Percentiles rank a stretch among this genome's conserved stretches.
Evolutionary conservation across 768 basidiomycete species (phyloP).

Genomic region (Rubroboletus satanas): DNA sequence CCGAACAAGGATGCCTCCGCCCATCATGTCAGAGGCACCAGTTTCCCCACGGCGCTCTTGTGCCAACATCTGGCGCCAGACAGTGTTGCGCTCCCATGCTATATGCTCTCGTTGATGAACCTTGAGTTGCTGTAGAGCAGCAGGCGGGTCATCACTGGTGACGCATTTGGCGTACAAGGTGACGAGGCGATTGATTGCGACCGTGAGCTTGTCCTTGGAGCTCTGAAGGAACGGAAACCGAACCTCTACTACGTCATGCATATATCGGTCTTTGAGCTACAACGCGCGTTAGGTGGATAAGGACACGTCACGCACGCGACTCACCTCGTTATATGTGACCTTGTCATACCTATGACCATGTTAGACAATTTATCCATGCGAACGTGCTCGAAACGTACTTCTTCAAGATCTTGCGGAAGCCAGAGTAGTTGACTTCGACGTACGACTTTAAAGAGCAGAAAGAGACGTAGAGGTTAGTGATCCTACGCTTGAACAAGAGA

Average conservation of each 20-base stretch:
- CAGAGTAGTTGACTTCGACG: slow-evolving; percentile 87
- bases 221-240: slow-evolving; percentile 63
- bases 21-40: slow-evolving; percentile 32
- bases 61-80: slow-evolving; percentile 95
- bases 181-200: slow-evolving; percentile 54
- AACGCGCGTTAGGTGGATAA: background rate
- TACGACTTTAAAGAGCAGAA: slow-evolving; percentile 78
- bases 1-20: slow-evolving; percentile 47
- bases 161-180: slow-evolving; percentile 84
- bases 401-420: slow-evolving; percentile 93
- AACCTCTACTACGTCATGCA: slow-evolving; percentile 65
- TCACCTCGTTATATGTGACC: slow-evolving; percentile 68
- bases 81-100: slow-evolving; percentile 96
- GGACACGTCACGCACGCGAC: background rate
- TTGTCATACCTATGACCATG: slow-evolving; percentile 78
- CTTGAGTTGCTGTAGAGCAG: slow-evolving; percentile 78
- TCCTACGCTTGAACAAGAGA: slow-evolving; percentile 83
- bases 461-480: slow-evolving; percentile 77
- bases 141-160: slow-evolving; percentile 59
- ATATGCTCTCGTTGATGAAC: slow-evolving; percentile 89
- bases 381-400: slow-evolving; percentile 53
- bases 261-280: slow-evolving; percentile 74
- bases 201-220: slow-evolving; percentile 60
- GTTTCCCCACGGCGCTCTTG: slow-evolving; percentile 61
- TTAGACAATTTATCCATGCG: background rate